Evolutionary conservation across 495 filamentous ascomycete species (phyloP).

Genomic region (Penicillium robsamsonii): DNA sequence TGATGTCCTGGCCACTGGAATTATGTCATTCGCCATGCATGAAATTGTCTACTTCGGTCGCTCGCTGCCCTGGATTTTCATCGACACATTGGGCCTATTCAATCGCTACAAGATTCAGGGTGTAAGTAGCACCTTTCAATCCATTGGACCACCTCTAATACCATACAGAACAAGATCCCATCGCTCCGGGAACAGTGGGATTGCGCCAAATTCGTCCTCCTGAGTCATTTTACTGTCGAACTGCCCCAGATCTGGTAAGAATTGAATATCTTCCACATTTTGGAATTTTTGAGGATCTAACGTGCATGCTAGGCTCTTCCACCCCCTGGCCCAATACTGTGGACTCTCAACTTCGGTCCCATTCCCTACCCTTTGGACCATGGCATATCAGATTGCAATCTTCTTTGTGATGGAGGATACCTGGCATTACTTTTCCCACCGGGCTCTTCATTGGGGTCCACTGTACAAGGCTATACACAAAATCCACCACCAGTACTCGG

Average conservation of each 20-base stretch:
- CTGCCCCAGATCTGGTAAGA: conserved; percentile 90
- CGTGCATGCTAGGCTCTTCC: conserved; percentile 65
- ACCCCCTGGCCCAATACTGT: conserved; percentile 93
- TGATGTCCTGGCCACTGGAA: conserved; percentile 89
- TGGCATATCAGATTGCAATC: conserved; percentile 86
- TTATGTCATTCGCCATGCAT: conserved; percentile 96
- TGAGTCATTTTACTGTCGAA: conserved; percentile 95
- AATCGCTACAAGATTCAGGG: conserved; percentile 93
- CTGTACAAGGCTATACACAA: conserved; percentile 96
- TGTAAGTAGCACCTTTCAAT: conserved; percentile 45
- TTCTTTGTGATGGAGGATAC: conserved; percentile 97
- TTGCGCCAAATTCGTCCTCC: conserved; percentile 85
- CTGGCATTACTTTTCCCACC: conserved; percentile 98
- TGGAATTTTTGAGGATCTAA: not conserved
- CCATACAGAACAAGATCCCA: conserved; percentile 75
- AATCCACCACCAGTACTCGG: conserved; percentile 97
- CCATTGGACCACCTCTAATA: not conserved
- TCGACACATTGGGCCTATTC: conserved; percentile 81
- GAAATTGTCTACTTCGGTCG: conserved; percentile 92
- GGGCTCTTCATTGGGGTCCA: conserved; percentile 89
- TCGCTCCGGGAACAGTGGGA: conserved; percentile 89
- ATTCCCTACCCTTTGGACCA: conserved; percentile 79
- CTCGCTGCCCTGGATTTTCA: conserved; percentile 89
- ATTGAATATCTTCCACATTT: not conserved
- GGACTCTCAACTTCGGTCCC: conserved; percentile 86